phyloP scores from a whole-genome alignment of 2,329 filamentous ascomycete species.

The Aspergillus tubingensis region DNA sequence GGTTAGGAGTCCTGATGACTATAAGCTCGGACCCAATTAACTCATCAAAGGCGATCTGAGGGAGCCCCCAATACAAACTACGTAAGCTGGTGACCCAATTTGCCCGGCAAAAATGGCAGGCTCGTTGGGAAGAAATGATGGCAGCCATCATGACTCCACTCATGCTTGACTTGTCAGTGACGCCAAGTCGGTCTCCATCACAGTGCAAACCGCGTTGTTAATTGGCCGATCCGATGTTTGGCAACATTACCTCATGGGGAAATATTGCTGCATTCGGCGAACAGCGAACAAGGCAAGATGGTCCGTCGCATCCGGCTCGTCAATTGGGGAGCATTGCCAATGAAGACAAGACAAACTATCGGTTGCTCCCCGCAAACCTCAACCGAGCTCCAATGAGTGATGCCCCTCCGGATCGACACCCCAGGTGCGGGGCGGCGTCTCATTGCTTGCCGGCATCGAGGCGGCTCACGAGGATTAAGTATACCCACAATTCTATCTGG shows the following conservation, averaged over 20 bases:
- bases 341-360: background rate
- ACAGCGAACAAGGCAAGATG: background rate
- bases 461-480: background rate
- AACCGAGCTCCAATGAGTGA: background rate
- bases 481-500: background rate
- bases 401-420: background rate
- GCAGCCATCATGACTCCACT: background rate
- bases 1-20: no score
- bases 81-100: no score
- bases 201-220: background rate
- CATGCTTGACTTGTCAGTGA: background rate
- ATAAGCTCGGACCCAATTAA: no score
- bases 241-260: background rate
- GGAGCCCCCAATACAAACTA: accelerated
- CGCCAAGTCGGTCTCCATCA: background rate
- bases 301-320: background rate
- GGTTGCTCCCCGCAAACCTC: background rate
- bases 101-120: no score
- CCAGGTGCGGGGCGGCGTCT: background rate
- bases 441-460: background rate
- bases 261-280: background rate
- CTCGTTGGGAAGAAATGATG: background rate
- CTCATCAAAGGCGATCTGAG: no score
- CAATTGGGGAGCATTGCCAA: background rate
- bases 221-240: background rate